Evolutionary conservation across 495 filamentous ascomycete genomes (phyloP).

Genomic region (Neurospora sp.): DNA sequence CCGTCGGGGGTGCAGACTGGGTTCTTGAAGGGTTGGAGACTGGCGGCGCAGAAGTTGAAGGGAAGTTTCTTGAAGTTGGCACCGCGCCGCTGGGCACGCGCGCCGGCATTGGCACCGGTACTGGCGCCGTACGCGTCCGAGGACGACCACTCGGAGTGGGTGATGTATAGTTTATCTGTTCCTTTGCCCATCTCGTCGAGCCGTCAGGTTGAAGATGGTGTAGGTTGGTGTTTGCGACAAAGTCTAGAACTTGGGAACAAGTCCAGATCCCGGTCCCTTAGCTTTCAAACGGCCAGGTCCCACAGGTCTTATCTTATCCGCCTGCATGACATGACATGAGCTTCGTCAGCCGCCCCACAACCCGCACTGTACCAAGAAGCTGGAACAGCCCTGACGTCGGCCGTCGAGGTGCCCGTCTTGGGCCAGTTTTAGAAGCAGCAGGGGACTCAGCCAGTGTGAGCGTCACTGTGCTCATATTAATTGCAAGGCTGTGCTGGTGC

Average conservation of each 20-base stretch:
- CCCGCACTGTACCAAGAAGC: neutral
- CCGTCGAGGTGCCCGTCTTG: neutral
- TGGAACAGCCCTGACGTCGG: neutral
- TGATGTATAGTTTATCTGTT: conserved; percentile 80
- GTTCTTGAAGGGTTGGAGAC: conserved; percentile 81
- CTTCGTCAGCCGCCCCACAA: neutral
- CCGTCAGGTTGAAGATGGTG: neutral
- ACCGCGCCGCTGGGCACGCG: conserved; percentile 34
- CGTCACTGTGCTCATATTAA: neutral
- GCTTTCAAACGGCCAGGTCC: neutral
- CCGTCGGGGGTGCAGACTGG: conserved; percentile 74
- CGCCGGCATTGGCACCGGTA: conserved; percentile 58
- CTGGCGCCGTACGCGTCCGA: conserved; percentile 73
- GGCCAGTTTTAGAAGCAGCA: neutral
- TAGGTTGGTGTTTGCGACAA: neutral
- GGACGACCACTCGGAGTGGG: conserved; percentile 93
- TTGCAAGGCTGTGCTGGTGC: neutral
- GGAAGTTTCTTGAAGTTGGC: conserved; percentile 81
- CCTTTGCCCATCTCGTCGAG: conserved; percentile 36
- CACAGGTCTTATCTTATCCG: neutral
- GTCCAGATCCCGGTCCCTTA: neutral
- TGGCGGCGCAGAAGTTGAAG: conserved; percentile 97
- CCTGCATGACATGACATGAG: neutral
- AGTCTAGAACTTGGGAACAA: neutral
- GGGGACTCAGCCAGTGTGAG: neutral